Base-by-base conservation (phyloP, 352 stramenopile genomes). In the Globisporangium irregulare region DNA sequence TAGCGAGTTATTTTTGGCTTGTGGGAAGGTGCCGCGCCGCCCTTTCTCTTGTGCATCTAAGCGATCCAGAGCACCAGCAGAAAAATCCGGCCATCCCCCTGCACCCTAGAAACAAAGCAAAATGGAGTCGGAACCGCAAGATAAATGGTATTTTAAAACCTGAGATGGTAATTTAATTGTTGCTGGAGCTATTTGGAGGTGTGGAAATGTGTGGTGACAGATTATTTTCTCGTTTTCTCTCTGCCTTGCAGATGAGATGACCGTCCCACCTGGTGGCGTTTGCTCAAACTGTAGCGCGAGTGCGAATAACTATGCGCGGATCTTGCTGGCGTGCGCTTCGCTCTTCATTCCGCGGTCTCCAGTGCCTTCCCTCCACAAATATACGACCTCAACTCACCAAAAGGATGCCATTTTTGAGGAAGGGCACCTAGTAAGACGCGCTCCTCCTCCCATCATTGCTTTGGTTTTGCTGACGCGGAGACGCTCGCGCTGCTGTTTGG, bases 401-500 rank as follows among this genome's bases (percentile, higher is more conserved):
- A 32, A 64, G 29, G 6, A 48, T 46, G 18, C 38, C 38, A 2
- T n/a, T 15, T 27, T 6, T 1, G 18, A 27, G 24, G 34, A 22
- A 48, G 15, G 7, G 41, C 41, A 18, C 41, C 41, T 20, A 4
- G 12, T 29, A 46, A 14, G 22, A 43, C 29, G 14, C 41, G 41
- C 59, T 56, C 15, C 24, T 41, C 22, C 56, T 29, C 56, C 29
- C 18, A 9, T 24, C 34, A 2, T 32, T 53, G 6, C n/a, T 10
- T n/a, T 6, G 5, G 20, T 34, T 24, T 48, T 50, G 43, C 25
- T 66, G 60, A 66, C 60, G 60, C 27, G 32, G 20, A 56, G 38
- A 18, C 20, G n/a, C 27, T 54, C 24, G 25, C 41, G 54, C 56
- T 57, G 54, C 27, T 68, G 41, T 36, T 68, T 62, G 63, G 51